phyloP scores from a whole-genome alignment of 1,284 basidiomycete species.

The Fomitopsis palustris region DNA sequence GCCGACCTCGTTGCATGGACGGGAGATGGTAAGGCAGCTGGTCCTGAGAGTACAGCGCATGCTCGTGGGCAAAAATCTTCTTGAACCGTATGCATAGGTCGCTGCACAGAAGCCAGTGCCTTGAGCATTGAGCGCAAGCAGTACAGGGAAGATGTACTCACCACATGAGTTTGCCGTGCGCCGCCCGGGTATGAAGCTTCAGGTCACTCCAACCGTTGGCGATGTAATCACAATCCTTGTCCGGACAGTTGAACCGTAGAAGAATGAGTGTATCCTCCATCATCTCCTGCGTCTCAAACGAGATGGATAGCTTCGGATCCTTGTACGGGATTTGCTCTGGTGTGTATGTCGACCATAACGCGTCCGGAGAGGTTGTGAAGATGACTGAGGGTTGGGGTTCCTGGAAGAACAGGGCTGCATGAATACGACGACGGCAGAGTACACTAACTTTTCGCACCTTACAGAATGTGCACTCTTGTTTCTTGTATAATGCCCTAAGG shows the following conservation, averaged over 20 bases:
- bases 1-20: slow-evolving; percentile 55
- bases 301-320: slow-evolving; percentile 77
- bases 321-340: slow-evolving; percentile 59
- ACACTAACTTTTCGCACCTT: slow-evolving; percentile 53
- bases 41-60: slow-evolving; percentile 76
- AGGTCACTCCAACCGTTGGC: slow-evolving; percentile 88
- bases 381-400: slow-evolving; percentile 78
- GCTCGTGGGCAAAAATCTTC: slow-evolving; percentile 96
- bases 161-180: slow-evolving; percentile 84
- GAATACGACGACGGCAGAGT: not conserved
- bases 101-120: slow-evolving; percentile 35
- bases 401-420: slow-evolving; percentile 33
- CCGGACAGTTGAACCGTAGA: slow-evolving; percentile 87
- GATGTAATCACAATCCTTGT: slow-evolving; percentile 77
- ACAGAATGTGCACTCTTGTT: slow-evolving; percentile 92
- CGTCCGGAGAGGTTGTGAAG: slow-evolving; percentile 74
- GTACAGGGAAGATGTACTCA: slow-evolving; percentile 34
- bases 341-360: slow-evolving; percentile 60
- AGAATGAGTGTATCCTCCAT: slow-evolving; percentile 94
- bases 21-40: slow-evolving; percentile 79
- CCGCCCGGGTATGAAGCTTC: slow-evolving; percentile 73
- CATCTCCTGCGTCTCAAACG: slow-evolving; percentile 91
- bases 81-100: slow-evolving; percentile 88
- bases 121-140: not conserved
- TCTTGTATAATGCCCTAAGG: slow-evolving; percentile 93